Percentiles rank a stretch among this genome's conserved stretches.
Evolutionary conservation across 1,284 basidiomycete species (phyloP).

Genomic region (Pholiota adiposa): DNA sequence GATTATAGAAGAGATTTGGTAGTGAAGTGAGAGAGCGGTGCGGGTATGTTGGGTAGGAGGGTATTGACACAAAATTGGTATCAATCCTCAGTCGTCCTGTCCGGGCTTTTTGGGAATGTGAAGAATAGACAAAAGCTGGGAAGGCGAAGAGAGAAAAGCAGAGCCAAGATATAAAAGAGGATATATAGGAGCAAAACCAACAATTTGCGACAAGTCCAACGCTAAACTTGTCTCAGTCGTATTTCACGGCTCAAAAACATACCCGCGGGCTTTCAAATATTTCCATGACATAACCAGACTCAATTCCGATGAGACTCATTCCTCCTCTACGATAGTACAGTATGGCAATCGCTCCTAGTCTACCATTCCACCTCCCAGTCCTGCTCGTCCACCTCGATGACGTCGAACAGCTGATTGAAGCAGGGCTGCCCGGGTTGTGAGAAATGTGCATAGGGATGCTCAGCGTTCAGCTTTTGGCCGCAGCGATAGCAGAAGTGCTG

Average conservation of each 20-base stretch:
- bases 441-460: constrained; percentile 74
- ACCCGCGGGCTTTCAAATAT: constrained; percentile 39
- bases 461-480: constrained; percentile 51
- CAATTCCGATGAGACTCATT: constrained; percentile 7
- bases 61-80: constrained; percentile 58
- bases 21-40: constrained; percentile 26
- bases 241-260: constrained; percentile 31
- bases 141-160: constrained; percentile 33
- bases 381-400: constrained; percentile 41
- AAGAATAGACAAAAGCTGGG: constrained; percentile 36
- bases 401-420: constrained; percentile 71
- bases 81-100: constrained; percentile 43
- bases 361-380: constrained; percentile 56
- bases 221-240: constrained; percentile 28
- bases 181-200: constrained; percentile 30
- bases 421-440: constrained; percentile 57
- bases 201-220: constrained; percentile 28
- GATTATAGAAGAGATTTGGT: constrained; percentile 22
- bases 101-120: constrained; percentile 30
- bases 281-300: constrained; percentile 30
- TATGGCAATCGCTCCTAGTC: not conserved
- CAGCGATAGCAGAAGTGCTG: constrained; percentile 84
- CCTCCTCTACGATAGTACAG: constrained; percentile 1
- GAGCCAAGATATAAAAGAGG: constrained; percentile 31
- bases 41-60: constrained; percentile 46